A percentile compares a stretch with the other conserved stretches of the same genome.
Conservation (phyloP, 257 asterid genomes). For the Solanum lycopersicoides region DNA sequence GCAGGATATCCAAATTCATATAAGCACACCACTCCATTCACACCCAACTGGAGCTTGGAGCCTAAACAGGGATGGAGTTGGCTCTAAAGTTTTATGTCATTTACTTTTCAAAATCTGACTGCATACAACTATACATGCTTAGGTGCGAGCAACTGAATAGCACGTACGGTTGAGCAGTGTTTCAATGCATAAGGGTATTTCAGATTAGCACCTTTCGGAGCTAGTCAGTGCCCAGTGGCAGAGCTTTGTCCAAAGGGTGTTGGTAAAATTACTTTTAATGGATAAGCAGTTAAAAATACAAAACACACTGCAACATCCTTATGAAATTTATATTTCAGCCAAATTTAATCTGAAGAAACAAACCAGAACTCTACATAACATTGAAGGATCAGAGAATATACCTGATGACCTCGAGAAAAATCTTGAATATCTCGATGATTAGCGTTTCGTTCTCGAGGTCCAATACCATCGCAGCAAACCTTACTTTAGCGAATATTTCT, state of each 20-base stretch:
- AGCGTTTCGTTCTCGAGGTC: slow-evolving; percentile 26
- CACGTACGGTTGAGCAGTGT: neutral
- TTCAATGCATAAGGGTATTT: neutral
- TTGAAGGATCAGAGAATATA: neutral
- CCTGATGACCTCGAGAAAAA: slow-evolving; percentile 34
- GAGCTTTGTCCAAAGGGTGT: neutral
- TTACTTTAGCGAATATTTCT: slow-evolving; percentile 33
- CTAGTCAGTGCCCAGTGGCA: neutral
- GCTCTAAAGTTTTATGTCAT: neutral
- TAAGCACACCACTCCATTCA: too few species aligned
- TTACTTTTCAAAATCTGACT: neutral
- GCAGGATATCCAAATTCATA: too few species aligned
- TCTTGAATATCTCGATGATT: slow-evolving; percentile 33
- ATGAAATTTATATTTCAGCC: neutral
- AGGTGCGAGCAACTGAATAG: neutral
- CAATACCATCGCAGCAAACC: slow-evolving; percentile 26
- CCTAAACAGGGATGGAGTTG: too few species aligned
- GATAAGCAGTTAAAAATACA: neutral
- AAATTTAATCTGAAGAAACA: neutral
- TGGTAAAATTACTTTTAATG: neutral
- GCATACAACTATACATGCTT: neutral
- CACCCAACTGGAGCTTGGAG: too few species aligned
- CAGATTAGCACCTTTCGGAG: neutral
- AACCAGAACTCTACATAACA: neutral
- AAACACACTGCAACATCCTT: neutral